phyloP scores from a whole-genome alignment of 139 green algal species.

The Chlorella sp. region DNA sequence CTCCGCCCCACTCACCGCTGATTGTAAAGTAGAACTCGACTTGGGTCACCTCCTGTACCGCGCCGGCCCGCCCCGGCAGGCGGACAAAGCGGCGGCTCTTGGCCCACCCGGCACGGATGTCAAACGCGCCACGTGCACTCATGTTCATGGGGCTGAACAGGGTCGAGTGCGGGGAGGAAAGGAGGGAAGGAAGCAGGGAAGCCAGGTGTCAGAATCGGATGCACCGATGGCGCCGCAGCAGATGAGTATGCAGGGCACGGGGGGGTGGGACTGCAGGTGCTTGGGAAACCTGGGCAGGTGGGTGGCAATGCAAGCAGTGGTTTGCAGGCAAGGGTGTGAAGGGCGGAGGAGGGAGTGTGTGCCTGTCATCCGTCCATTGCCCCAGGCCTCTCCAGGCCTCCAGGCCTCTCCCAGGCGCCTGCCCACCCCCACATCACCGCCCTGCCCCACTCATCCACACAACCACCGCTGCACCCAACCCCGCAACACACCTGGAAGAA shows the following conservation, averaged over 20 bases:
- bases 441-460: too few species aligned
- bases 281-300: background rate
- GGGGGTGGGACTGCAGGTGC: background rate
- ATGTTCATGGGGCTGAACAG: background rate
- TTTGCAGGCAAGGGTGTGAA: too few species aligned
- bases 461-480: background rate
- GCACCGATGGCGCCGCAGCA: background rate
- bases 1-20: background rate
- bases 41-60: background rate
- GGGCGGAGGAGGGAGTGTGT: too few species aligned
- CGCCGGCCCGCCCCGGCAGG: background rate
- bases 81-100: background rate
- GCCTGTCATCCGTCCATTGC: too few species aligned
- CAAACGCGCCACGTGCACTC: background rate
- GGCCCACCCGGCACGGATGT: slow-evolving; percentile 2
- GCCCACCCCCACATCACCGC: too few species aligned
- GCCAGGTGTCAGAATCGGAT: background rate
- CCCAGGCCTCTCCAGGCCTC: too few species aligned
- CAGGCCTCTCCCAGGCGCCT: too few species aligned
- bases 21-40: background rate
- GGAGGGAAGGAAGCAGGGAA: background rate
- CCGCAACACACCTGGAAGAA: background rate
- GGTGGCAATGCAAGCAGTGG: background rate
- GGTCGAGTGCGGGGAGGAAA: background rate
- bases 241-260: background rate